Conservation (phyloP, 176 grass and related monocot genomes). For the Chloris gayana region DNA sequence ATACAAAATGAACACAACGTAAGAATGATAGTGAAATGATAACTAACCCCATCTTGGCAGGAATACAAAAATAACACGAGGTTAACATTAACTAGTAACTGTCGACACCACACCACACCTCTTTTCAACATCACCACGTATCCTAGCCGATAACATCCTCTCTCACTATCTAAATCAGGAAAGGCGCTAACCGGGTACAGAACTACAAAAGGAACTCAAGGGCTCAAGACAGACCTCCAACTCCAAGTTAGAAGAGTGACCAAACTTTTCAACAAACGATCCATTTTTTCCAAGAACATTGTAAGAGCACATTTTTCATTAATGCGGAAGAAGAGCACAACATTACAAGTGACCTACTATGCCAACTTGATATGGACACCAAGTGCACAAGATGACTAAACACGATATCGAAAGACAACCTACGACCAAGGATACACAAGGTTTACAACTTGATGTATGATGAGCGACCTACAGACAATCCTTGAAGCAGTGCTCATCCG, state of each 20-base stretch:
- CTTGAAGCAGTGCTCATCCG: too few relatives aligned
- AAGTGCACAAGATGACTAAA: too few relatives aligned
- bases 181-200: not conserved
- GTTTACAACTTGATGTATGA: too few relatives aligned
- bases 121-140: not conserved
- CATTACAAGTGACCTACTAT: too few relatives aligned
- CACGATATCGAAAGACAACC: too few relatives aligned
- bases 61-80: not conserved
- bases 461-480: too few relatives aligned
- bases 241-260: not conserved
- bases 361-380: too few relatives aligned
- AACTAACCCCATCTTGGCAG: not conserved
- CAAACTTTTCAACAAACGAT: conserved; percentile 4
- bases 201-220: not conserved
- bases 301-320: too few relatives aligned
- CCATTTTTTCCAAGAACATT: too few relatives aligned
- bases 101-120: not conserved
- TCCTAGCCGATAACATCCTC: not conserved
- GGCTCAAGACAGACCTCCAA: not conserved
- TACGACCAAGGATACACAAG: too few relatives aligned
- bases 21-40: not conserved
- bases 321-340: too few relatives aligned
- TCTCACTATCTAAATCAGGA: not conserved
- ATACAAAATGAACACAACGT: too few relatives aligned
- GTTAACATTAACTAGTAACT: not conserved